A percentile compares a stretch with the other conserved stretches of the same genome.
phyloP scores from a whole-genome alignment of 495 filamentous ascomycete species.

The Podospora conica region DNA sequence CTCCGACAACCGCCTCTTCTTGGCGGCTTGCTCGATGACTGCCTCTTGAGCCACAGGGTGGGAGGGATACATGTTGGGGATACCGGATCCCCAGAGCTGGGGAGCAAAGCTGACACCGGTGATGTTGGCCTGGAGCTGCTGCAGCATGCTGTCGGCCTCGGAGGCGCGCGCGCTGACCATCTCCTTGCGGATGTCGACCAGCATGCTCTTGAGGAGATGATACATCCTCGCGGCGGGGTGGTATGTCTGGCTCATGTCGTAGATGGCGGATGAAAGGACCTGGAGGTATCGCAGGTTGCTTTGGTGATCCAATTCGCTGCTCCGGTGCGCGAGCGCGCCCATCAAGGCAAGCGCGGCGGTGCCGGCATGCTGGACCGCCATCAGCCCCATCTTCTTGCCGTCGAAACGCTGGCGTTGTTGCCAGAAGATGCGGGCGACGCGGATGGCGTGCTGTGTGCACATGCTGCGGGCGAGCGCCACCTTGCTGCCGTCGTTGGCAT shows the following conservation, averaged over 20 bases:
- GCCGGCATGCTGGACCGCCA: conserved; percentile 46
- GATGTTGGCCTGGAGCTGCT: conserved; percentile 2
- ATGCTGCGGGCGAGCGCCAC: conserved; percentile 39
- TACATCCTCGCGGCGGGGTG: conserved; percentile 34
- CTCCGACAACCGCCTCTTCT: conserved; percentile 18
- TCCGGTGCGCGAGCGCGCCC: conserved; percentile 39
- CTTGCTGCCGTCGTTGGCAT: conserved; percentile 30
- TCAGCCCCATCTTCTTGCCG: conserved; percentile 37
- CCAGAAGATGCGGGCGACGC: conserved; percentile 46
- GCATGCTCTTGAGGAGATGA: conserved; percentile 29
- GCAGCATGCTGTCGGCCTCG: conserved; percentile 3
- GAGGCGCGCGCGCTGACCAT: conserved; percentile 19
- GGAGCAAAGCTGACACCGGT: conserved; percentile 9
- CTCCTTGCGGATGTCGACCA: conserved; percentile 30
- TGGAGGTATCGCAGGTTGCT: conserved; percentile 33
- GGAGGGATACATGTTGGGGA: neutral
- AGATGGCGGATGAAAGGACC: conserved; percentile 34
- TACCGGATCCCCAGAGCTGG: neutral
- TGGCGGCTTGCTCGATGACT: conserved; percentile 5
- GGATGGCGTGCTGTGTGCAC: conserved; percentile 48
- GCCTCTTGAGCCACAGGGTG: conserved; percentile 2
- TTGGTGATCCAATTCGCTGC: conserved; percentile 28
- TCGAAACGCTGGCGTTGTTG: conserved; percentile 47
- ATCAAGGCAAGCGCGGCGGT: conserved; percentile 48
- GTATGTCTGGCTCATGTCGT: conserved; percentile 38